These are phyloP conservation scores for Saccharata proteae DNA, from an alignment of 2,329 filamentous ascomycete species.

Conservation along the genomic window DNA sequence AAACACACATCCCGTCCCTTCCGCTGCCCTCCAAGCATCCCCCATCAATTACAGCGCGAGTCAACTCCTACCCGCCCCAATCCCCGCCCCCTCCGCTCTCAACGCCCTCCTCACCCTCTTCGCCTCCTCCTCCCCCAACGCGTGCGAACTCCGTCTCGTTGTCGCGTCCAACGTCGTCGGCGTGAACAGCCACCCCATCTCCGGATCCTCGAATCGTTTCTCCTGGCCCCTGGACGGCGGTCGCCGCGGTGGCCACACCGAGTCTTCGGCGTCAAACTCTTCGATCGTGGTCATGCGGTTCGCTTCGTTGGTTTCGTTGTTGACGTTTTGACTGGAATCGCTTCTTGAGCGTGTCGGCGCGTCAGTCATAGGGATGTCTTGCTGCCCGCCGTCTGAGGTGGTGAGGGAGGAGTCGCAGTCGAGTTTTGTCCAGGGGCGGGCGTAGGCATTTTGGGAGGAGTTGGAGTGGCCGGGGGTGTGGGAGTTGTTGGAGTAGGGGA, in stretches of 20 bases:
- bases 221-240: background rate
- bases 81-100: background rate
- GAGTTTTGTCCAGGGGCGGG: constrained; percentile 3
- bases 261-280: background rate
- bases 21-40: no score
- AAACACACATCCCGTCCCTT: no score
- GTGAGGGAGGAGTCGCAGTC: background rate
- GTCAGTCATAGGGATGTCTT: background rate
- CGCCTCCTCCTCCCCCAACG: background rate
- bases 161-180: no score
- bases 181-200: constrained; percentile 2
- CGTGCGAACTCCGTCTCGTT: background rate
- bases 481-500: no score
- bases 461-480: no score
- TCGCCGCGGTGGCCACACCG: background rate
- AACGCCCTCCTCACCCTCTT: background rate
- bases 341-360: background rate
- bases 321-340: background rate
- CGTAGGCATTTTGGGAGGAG: no score
- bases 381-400: background rate
- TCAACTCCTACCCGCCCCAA: background rate
- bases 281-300: background rate
- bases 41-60: background rate
- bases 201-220: background rate
- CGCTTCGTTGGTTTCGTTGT: background rate